phyloP scores from a whole-genome alignment of 768 basidiomycete genomes.

The Chlorophyllum brunneum region DNA sequence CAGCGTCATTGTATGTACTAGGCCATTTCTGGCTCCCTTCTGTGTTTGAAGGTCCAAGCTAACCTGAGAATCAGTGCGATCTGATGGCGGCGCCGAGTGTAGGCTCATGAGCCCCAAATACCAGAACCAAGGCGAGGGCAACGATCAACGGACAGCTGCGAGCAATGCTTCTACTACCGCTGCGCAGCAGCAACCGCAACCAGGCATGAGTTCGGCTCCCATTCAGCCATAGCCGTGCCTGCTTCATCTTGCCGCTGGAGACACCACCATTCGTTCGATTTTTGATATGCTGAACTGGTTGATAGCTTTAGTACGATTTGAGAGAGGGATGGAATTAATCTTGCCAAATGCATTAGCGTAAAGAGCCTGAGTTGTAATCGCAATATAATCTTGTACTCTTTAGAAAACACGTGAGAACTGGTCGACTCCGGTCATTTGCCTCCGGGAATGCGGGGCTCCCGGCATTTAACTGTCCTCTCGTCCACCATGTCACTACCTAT shows the following conservation, averaged over 20 bases:
- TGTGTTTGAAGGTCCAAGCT: slow-evolving; percentile 20
- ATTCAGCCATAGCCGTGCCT: background rate
- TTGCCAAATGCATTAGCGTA: slow-evolving; percentile 1
- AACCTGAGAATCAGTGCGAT: slow-evolving; percentile 57
- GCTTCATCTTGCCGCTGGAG: background rate
- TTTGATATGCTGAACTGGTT: slow-evolving; percentile 4
- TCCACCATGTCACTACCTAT: slow-evolving; percentile 71
- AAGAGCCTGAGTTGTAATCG: slow-evolving; percentile 6
- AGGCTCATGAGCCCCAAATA: slow-evolving; percentile 43
- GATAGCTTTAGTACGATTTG: background rate
- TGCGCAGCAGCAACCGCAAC: slow-evolving; percentile 4
- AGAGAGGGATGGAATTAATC: slow-evolving; percentile 9
- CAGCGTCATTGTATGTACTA: slow-evolving; percentile 72
- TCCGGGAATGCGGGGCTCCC: background rate
- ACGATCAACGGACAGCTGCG: slow-evolving; percentile 8
- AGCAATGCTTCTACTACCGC: background rate
- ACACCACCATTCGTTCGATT: slow-evolving; percentile 6
- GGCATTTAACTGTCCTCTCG: slow-evolving; percentile 5
- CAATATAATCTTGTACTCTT: slow-evolving; percentile 10
- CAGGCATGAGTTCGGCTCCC: background rate
- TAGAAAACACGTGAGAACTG: slow-evolving; percentile 15
- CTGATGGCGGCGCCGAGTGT: slow-evolving; percentile 82
- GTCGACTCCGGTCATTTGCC: background rate
- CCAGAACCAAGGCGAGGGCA: slow-evolving; percentile 22
- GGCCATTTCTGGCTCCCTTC: slow-evolving; percentile 15